phyloP scores from a whole-genome alignment of 1,284 basidiomycete species.

The Trametes hirsuta region DNA sequence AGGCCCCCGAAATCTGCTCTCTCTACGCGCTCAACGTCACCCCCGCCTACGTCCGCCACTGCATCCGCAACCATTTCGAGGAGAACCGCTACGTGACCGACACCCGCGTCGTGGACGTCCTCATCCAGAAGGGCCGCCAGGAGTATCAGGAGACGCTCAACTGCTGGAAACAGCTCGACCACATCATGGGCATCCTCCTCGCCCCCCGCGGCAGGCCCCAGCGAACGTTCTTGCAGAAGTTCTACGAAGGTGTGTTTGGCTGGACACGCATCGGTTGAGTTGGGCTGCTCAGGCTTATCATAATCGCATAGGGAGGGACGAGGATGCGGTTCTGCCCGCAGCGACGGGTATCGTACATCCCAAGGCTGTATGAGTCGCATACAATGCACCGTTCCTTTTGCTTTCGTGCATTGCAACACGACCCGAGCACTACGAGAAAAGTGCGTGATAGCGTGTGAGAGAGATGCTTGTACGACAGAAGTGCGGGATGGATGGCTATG shows the following conservation, averaged over 20 bases:
- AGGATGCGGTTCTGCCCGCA: slow-evolving; percentile 56
- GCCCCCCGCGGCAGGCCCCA: slow-evolving; percentile 52
- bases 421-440: not conserved
- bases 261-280: not conserved
- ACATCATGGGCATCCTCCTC: slow-evolving; percentile 70
- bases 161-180: slow-evolving; percentile 87
- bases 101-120: slow-evolving; percentile 82
- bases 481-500: not conserved
- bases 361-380: slow-evolving; percentile 12
- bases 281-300: too few relatives aligned
- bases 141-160: slow-evolving; percentile 97
- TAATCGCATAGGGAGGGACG: slow-evolving; percentile 49
- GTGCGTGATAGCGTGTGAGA: not conserved
- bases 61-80: slow-evolving; percentile 90
- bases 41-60: slow-evolving; percentile 80
- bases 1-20: slow-evolving; percentile 90
- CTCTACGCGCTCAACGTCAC: slow-evolving; percentile 88
- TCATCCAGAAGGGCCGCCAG: slow-evolving; percentile 85
- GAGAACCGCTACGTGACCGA: slow-evolving; percentile 85
- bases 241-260: slow-evolving; percentile 71
- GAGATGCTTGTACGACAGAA: slow-evolving; percentile 40
- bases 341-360: slow-evolving; percentile 43
- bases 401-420: not conserved
- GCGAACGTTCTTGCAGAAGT: slow-evolving; percentile 82
- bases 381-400: slow-evolving; percentile 1